Conservation (phyloP, 441 rosid species). For the Jatropha podagrica region DNA sequence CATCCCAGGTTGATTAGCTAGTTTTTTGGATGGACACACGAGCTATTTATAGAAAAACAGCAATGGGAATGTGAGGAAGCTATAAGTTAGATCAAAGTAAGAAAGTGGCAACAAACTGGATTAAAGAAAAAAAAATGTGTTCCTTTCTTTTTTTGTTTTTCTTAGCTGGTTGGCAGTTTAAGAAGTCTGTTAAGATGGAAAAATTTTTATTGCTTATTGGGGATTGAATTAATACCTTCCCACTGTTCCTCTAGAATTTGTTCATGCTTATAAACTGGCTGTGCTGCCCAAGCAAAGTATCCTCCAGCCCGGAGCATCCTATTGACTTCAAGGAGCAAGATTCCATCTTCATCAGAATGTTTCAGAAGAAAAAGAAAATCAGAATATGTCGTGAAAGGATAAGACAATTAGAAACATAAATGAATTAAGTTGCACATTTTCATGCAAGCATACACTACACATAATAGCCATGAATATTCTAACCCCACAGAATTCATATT, state of each 20-base stretch:
- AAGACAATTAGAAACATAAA: not conserved
- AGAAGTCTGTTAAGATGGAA: not conserved
- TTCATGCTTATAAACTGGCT: conserved; percentile 98
- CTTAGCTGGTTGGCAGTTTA: not conserved
- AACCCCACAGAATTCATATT: not conserved
- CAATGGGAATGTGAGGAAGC: not conserved
- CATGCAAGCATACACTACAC: not conserved
- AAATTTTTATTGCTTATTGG: conserved; percentile 5
- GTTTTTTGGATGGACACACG: not conserved
- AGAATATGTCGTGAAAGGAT: conserved; percentile 24
- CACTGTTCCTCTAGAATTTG: conserved; percentile 80
- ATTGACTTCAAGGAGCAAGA: conserved; percentile 93
- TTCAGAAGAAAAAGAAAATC: conserved; percentile 23
- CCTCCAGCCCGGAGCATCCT: conserved; percentile 96
- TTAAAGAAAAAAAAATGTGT: not conserved
- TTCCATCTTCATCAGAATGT: conserved; percentile 68
- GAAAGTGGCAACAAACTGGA: not conserved
- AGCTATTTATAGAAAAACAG: not conserved
- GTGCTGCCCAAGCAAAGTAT: conserved; percentile 99
- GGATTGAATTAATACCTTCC: conserved; percentile 59
- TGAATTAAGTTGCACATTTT: not conserved
- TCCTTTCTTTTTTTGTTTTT: not conserved
- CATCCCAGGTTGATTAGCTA: conserved; percentile 5
- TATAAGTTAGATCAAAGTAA: not conserved
- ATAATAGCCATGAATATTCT: not conserved